phyloP scores from a whole-genome alignment of 352 stramenopile genomes.

The Pythium aquatile region DNA sequence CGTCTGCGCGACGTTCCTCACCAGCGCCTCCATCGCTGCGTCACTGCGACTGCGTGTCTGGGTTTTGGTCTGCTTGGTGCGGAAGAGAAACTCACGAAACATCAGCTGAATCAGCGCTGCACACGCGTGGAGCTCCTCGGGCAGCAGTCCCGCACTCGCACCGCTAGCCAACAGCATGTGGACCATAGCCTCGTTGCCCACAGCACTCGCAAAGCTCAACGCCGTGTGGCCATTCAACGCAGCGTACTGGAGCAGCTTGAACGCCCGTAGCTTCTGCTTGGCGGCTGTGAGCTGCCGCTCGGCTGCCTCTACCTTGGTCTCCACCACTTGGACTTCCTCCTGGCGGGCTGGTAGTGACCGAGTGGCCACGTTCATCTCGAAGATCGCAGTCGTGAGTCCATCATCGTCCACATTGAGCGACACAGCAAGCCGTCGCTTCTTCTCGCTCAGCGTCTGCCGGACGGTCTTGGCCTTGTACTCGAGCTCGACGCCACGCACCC shows the following conservation, averaged over 20 bases:
- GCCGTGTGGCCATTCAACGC: conserved; percentile 70
- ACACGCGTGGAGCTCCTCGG: conserved; percentile 55
- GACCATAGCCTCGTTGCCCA: conserved; percentile 77
- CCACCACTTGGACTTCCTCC: conserved; percentile 50
- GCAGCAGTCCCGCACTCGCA: conserved; percentile 37
- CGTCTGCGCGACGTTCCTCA: conserved; percentile 55
- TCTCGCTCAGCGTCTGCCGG: conserved; percentile 50
- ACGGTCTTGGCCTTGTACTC: conserved; percentile 69
- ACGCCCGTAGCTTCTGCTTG: conserved; percentile 45
- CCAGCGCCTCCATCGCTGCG: conserved; percentile 43
- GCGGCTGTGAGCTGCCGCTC: conserved; percentile 44
- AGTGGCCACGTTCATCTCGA: conserved; percentile 61
- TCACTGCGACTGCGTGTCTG: conserved; percentile 32
- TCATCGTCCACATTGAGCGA: conserved; percentile 35
- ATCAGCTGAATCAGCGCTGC: conserved; percentile 66
- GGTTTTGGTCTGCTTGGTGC: conserved; percentile 15
- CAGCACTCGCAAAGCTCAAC: conserved; percentile 57
- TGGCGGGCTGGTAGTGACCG: conserved; percentile 64
- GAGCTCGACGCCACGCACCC: conserved; percentile 73
- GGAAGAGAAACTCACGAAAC: conserved; percentile 47
- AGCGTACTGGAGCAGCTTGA: conserved; percentile 49
- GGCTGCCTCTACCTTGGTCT: conserved; percentile 26
- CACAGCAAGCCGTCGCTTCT: conserved; percentile 46
- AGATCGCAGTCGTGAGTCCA: conserved; percentile 40
- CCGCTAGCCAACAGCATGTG: conserved; percentile 67